A percentile compares a stretch with the other conserved stretches of the same genome.
These are phyloP conservation scores for Colletotrichum truncatum DNA, from an alignment of 2,329 filamentous ascomycete species.

Conservation along the genomic window DNA sequence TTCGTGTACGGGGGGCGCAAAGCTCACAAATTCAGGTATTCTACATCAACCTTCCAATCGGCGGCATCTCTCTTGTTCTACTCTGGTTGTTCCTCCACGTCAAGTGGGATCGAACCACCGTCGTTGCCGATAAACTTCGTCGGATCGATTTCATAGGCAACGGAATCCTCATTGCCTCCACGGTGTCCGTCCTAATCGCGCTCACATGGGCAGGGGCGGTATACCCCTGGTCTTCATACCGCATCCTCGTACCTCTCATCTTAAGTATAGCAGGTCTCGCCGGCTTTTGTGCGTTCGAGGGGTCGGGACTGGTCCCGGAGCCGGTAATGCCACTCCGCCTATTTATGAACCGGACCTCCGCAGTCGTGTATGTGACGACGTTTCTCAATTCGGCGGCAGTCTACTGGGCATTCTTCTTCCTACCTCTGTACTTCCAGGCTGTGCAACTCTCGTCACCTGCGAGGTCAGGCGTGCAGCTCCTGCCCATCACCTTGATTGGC, in stretches of 20 bases:
- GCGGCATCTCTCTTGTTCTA: conserved; percentile 28
- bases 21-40: conserved; percentile 44
- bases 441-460: conserved; percentile 44
- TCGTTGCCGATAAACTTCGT: conserved; percentile 37
- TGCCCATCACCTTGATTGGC: conserved; percentile 40
- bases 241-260: conserved; percentile 52
- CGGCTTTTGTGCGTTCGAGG: conserved; percentile 73
- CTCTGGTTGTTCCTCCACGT: conserved; percentile 30
- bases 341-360: conserved; percentile 33
- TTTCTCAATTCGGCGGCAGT: not conserved
- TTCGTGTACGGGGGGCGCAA: too few species aligned
- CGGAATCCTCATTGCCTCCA: conserved; percentile 47
- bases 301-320: conserved; percentile 62
- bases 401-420: conserved; percentile 49
- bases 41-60: conserved; percentile 52
- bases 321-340: conserved; percentile 76
- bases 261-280: conserved; percentile 40
- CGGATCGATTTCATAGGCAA: conserved; percentile 57
- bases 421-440: conserved; percentile 57
- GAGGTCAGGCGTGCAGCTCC: conserved; percentile 42
- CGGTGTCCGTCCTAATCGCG: conserved; percentile 50
- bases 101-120: conserved; percentile 13
- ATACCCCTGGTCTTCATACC: conserved; percentile 50
- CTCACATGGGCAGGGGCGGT: conserved; percentile 53
- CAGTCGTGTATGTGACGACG: conserved; percentile 35